phyloP scores from a whole-genome alignment of 345 rosid species.

The Linum tenue region DNA sequence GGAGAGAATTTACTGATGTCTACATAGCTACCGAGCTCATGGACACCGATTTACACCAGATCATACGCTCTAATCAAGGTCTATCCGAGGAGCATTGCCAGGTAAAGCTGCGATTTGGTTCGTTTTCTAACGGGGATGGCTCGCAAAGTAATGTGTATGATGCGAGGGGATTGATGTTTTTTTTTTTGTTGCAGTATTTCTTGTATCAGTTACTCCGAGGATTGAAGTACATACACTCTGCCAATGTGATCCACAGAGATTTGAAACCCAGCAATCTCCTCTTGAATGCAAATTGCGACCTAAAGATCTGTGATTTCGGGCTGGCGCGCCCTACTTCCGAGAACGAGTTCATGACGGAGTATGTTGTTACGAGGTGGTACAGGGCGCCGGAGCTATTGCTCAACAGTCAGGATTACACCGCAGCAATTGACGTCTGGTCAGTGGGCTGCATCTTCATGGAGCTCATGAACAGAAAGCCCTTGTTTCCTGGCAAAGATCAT shows the following conservation, averaged over 20 bases:
- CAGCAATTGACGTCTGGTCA: conserved; percentile 97
- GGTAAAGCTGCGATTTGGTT: conserved; percentile 29
- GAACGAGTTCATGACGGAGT: conserved; percentile 95
- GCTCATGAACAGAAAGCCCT: conserved; percentile 84
- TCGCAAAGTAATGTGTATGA: no score
- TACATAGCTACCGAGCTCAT: conserved; percentile 75
- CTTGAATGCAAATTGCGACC: conserved; percentile 79
- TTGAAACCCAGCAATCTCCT: conserved; percentile 89
- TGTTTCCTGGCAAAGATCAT: conserved; percentile 92
- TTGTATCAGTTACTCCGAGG: conserved; percentile 91
- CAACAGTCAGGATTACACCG: conserved; percentile 82
- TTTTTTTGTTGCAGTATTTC: conserved; percentile 59
- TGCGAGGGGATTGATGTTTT: neutral
- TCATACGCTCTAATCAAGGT: conserved; percentile 75
- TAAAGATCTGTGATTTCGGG: conserved; percentile 92
- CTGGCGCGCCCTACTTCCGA: conserved; percentile 85
- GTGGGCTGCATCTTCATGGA: conserved; percentile 98
- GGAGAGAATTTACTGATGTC: conserved; percentile 81
- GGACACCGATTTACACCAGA: conserved; percentile 98
- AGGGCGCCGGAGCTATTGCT: conserved; percentile 91
- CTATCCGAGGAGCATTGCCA: conserved; percentile 95
- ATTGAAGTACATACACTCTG: conserved; percentile 90
- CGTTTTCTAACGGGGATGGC: conserved; percentile 1
- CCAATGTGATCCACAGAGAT: conserved; percentile 89
- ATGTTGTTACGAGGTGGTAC: conserved; percentile 98